These are phyloP conservation scores for Trichoderma polysporum DNA, from an alignment of 2,329 filamentous ascomycete species.

Conservation along the genomic window DNA sequence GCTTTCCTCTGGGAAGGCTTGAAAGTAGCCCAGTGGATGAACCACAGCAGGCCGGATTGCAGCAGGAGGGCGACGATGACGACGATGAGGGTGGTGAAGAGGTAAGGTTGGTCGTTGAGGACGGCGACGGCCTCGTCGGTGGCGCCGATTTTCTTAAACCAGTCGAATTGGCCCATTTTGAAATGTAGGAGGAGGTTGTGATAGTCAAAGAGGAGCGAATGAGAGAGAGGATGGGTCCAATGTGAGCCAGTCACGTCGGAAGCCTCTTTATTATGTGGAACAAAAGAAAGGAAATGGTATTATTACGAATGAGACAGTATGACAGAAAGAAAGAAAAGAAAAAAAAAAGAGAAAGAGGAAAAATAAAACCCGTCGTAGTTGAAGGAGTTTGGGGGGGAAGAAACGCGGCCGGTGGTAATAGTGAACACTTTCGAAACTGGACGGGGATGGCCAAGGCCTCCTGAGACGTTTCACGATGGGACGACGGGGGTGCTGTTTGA, in stretches of 20 bases:
- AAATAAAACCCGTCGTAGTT: neutral
- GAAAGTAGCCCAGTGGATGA: slow-evolving; percentile 59
- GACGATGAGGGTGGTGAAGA: slow-evolving; percentile 58
- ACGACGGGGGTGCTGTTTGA: slow-evolving; percentile 2
- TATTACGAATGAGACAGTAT: neutral
- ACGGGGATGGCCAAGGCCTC: neutral
- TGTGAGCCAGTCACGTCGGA: neutral
- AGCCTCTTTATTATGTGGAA: neutral
- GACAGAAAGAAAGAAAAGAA: neutral
- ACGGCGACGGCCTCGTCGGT: slow-evolving; percentile 58
- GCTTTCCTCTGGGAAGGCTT: slow-evolving; percentile 56
- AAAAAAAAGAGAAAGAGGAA: neutral
- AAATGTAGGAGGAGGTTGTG: neutral
- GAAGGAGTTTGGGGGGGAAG: neutral
- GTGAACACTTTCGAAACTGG: slow-evolving; percentile 11
- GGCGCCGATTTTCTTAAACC: slow-evolving; percentile 56
- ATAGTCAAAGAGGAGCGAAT: neutral
- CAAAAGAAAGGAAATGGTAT: neutral
- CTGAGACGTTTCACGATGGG: slow-evolving; percentile 24
- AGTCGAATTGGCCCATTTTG: slow-evolving; percentile 55
- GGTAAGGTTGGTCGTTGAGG: slow-evolving; percentile 60
- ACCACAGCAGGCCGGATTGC: slow-evolving; percentile 52
- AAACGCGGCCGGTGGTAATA: neutral
- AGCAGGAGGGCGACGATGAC: slow-evolving; percentile 51
- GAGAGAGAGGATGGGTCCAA: neutral